A percentile compares a stretch with the other conserved stretches of the same genome.
These are phyloP conservation scores for Monilinia fructicola DNA, from an alignment of 2,329 filamentous ascomycete genomes.

Conservation along the genomic window DNA sequence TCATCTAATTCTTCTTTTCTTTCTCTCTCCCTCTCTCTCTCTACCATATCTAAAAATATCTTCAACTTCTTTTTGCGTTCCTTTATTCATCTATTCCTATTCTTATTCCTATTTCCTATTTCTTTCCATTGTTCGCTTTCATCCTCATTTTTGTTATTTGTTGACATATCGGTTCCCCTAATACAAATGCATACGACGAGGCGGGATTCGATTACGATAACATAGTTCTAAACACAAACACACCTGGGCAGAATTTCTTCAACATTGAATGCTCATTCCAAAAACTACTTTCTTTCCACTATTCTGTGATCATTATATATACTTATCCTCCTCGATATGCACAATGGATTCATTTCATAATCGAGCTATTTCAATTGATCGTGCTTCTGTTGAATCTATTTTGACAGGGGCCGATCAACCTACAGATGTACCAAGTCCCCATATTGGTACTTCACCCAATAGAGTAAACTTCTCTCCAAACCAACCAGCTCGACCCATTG, in stretches of 20 bases:
- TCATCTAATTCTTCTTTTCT: no score
- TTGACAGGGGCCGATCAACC: slow-evolving; percentile 35
- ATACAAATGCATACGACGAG: neutral
- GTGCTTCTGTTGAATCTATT: slow-evolving; percentile 38
- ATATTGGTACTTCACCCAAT: slow-evolving; percentile 36
- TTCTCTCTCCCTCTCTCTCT: neutral
- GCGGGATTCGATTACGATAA: slow-evolving; percentile 9
- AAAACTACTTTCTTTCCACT: slow-evolving; percentile 30
- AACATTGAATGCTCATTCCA: slow-evolving; percentile 32
- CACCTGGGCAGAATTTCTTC: neutral
- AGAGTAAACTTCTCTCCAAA: slow-evolving; percentile 29
- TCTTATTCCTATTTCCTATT: no score
- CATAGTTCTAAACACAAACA: slow-evolving; percentile 20
- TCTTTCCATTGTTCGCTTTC: slow-evolving; percentile 1
- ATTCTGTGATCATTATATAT: slow-evolving; percentile 29
- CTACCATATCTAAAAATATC: neutral
- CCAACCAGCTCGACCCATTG: slow-evolving; percentile 28
- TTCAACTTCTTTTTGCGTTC: neutral
- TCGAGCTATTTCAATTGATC: slow-evolving; percentile 37
- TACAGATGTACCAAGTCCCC: slow-evolving; percentile 33
- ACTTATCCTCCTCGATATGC: slow-evolving; percentile 33
- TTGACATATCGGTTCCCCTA: slow-evolving; percentile 19
- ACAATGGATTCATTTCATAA: slow-evolving; percentile 36
- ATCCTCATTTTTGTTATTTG: slow-evolving; percentile 17
- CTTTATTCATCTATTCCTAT: neutral